Conservation (phyloP, 495 filamentous ascomycete genomes). For the Penicillium nucicola region DNA sequence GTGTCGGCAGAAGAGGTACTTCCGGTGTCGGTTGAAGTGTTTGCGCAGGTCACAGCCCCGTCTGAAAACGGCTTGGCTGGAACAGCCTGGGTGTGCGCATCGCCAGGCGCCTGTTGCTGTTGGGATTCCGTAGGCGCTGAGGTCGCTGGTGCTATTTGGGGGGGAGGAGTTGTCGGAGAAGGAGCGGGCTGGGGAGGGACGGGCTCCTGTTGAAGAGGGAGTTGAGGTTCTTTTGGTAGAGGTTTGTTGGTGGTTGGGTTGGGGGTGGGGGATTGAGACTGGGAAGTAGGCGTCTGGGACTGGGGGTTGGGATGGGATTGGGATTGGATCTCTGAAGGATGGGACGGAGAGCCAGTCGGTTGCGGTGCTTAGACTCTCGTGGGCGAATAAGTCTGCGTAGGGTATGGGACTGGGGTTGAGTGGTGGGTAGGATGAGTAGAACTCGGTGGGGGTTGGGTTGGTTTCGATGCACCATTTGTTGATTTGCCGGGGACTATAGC, state of each 20-base stretch:
- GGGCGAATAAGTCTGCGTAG: constrained; percentile 7
- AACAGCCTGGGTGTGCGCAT: constrained; percentile 56
- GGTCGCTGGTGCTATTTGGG: constrained; percentile 15
- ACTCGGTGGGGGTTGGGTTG: background rate
- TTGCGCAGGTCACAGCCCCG: constrained; percentile 64
- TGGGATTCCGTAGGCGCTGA: constrained; percentile 30
- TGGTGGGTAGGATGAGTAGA: constrained; percentile 10
- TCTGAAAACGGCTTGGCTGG: constrained; percentile 53
- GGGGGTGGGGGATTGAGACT: background rate
- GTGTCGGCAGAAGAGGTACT: constrained; percentile 60
- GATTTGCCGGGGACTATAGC: constrained; percentile 20
- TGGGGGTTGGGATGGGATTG: background rate
- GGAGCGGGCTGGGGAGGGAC: constrained; percentile 18
- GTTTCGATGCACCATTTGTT: constrained; percentile 24
- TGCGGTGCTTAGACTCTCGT: constrained; percentile 9
- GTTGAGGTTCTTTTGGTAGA: background rate
- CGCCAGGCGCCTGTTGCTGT: constrained; percentile 43
- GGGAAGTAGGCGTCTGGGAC: constrained; percentile 13
- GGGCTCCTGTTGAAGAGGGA: constrained; percentile 10
- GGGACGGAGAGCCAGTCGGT: constrained; percentile 14
- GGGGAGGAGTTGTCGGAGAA: constrained; percentile 12
- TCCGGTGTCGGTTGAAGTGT: constrained; percentile 61
- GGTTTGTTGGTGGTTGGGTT: background rate
- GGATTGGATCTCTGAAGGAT: background rate
- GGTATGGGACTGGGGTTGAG: constrained; percentile 11